Base-by-base conservation (phyloP, 1,284 basidiomycete genomes). In the Ceratobasidium sp. region DNA sequence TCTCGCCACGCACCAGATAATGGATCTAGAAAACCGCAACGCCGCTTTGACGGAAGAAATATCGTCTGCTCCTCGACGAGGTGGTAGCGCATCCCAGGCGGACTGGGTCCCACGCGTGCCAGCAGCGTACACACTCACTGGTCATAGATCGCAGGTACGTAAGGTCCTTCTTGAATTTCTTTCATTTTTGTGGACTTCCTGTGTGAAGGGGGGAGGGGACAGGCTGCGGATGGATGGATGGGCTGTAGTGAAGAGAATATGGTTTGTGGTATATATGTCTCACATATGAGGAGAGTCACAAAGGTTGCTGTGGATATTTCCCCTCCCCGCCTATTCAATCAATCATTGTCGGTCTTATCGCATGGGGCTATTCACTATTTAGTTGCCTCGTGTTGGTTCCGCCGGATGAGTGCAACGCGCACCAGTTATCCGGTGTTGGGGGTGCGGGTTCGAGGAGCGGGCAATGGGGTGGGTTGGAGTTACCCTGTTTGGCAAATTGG, bases 71-170 rank as follows among this genome's bases (percentile, higher is more conserved):
- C 84, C 92, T 60, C 88, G 90, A 0, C 84, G 90, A 9, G 71
- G 71, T 24, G 71, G 71, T n/a, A 60, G 59, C 36, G 88, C 90
- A 1, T 88, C 89, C 29, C 82, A 89, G 78, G 84, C 86, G 76
- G 93, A 95, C 81, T 97, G 95, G 93, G 84, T 95, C 51, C 95
- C 95, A 5, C 88, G 93, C 44, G 88, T 90, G 6, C 92, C 94
- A 27, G 89, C 95, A 24, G 88, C 91, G 66, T 93, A 95, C 82
- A 89, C 90, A 17, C 87, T 97, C 51, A 87, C 90, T 2, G 94
- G 95, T 1, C 95, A 97, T 82, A 89, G 95, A 64, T 85, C 89
- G 75, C 92, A 87, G 85, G 82, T 73, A 54, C 50, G 71, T 73
- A 22, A 53, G 17, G 33, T 36, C 33, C 19, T 53, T 5, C 24